Conservation (phyloP, 2,329 filamentous ascomycete genomes). For the Erysiphe pulchra region DNA sequence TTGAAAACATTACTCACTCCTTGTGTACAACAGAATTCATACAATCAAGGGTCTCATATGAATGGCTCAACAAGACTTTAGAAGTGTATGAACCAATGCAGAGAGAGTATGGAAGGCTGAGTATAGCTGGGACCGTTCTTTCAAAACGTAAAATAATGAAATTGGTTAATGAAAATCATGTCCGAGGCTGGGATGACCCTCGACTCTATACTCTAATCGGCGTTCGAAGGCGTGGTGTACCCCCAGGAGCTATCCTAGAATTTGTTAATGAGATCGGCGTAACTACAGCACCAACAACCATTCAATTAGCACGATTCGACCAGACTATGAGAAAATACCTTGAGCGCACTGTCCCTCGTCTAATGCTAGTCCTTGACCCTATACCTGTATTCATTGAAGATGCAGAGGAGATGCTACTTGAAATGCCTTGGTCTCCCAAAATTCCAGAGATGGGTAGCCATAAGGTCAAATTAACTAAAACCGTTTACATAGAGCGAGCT, state of each 20-base stretch:
- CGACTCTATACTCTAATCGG: constrained; percentile 70
- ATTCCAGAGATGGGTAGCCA: constrained; percentile 40
- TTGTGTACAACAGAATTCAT: constrained; percentile 88
- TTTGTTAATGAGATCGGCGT: constrained; percentile 85
- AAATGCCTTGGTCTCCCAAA: constrained; percentile 61
- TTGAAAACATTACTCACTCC: constrained; percentile 77
- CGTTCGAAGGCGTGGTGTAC: constrained; percentile 61
- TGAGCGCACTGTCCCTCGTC: constrained; percentile 62
- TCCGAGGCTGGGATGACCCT: constrained; percentile 78
- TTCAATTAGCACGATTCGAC: constrained; percentile 64
- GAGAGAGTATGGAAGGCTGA: constrained; percentile 58
- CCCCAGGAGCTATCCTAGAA: constrained; percentile 64
- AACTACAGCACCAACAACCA: constrained; percentile 55
- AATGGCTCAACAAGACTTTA: constrained; percentile 62
- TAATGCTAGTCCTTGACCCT: constrained; percentile 77
- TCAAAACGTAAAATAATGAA: constrained; percentile 67
- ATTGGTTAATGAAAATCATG: constrained; percentile 51
- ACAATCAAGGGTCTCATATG: constrained; percentile 62
- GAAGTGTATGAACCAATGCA: constrained; percentile 85
- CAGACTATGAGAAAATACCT: constrained; percentile 65
- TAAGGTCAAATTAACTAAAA: constrained; percentile 40
- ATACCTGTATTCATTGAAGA: constrained; percentile 64
- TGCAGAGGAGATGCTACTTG: constrained; percentile 40
- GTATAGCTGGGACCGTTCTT: constrained; percentile 61
- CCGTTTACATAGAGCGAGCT: constrained; percentile 59